Percentiles rank a stretch among this genome's conserved stretches.
Conservation (phyloP, 441 rosid species). For the Viola pubescens region DNA sequence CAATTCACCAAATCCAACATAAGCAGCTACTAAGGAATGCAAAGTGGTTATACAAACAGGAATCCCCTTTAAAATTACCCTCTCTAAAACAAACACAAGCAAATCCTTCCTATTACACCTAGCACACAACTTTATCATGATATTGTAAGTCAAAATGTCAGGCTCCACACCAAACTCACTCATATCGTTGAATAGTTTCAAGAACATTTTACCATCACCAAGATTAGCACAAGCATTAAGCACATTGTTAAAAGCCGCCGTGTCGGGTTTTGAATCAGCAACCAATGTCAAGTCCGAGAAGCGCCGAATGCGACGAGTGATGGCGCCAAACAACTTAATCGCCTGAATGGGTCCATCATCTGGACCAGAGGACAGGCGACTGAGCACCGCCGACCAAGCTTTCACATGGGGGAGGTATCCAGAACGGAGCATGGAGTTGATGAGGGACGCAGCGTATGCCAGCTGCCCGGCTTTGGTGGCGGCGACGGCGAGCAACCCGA, state of each 20-base stretch:
- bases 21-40: slow-evolving; percentile 86
- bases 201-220: slow-evolving; percentile 54
- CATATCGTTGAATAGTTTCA: slow-evolving; percentile 68
- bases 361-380: slow-evolving; percentile 53
- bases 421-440: slow-evolving; percentile 86
- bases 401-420: slow-evolving; percentile 84
- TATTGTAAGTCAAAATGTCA: slow-evolving; percentile 69
- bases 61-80: slow-evolving; percentile 46
- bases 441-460: slow-evolving; percentile 57
- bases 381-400: slow-evolving; percentile 80
- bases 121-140: slow-evolving; percentile 82
- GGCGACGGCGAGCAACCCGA: slow-evolving; percentile 79
- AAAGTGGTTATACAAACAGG: slow-evolving; percentile 67
- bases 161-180: slow-evolving; percentile 51
- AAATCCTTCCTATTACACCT: slow-evolving; percentile 57
- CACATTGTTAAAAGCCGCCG: slow-evolving; percentile 73
- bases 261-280: slow-evolving; percentile 62
- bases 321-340: slow-evolving; percentile 46
- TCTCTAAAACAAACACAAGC: slow-evolving; percentile 72
- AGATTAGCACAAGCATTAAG: slow-evolving; percentile 87
- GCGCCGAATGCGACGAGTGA: slow-evolving; percentile 43
- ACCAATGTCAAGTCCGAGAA: slow-evolving; percentile 43
- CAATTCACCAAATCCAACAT: slow-evolving; percentile 82
- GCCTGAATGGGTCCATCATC: slow-evolving; percentile 68
- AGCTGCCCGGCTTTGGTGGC: slow-evolving; percentile 71